Conservation (phyloP, 257 asterid species). For the Agastache rugosa region DNA sequence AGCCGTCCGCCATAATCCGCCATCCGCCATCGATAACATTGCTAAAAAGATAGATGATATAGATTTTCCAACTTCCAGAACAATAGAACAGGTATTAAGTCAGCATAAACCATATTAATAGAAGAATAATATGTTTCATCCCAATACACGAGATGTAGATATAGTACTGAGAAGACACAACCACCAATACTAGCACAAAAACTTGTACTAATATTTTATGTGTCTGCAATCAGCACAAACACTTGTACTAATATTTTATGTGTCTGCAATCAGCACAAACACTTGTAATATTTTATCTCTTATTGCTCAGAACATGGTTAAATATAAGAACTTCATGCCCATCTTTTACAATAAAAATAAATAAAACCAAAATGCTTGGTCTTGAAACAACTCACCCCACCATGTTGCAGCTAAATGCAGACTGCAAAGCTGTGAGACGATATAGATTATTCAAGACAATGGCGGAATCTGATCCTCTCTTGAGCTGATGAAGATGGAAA, state of each 20-base stretch:
- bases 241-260: not conserved
- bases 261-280: not conserved
- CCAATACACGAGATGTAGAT: not conserved
- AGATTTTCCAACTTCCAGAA: not conserved
- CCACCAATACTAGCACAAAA: not conserved
- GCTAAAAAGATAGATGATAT: too few relatives aligned
- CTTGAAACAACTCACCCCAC: slow-evolving; percentile 80
- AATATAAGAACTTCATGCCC: not conserved
- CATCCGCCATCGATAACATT: too few relatives aligned
- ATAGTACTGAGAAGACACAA: not conserved
- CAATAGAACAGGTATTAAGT: slow-evolving; percentile 15
- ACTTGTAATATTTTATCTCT: not conserved
- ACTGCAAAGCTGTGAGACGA: slow-evolving; percentile 86
- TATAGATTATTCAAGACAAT: slow-evolving; percentile 86
- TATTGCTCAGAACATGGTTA: slow-evolving; percentile 21
- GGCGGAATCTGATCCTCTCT: slow-evolving; percentile 90
- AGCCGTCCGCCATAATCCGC: too few relatives aligned
- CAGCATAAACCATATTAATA: slow-evolving; percentile 5
- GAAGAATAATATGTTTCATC: slow-evolving; percentile 1
- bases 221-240: not conserved
- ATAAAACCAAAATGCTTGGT: slow-evolving; percentile 7
- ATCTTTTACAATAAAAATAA: not conserved
- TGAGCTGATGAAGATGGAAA: slow-evolving; percentile 61
- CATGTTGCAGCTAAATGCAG: slow-evolving; percentile 97
- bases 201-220: not conserved